Evolutionary conservation across 352 stramenopile genomes (phyloP), one percentile per base, ranked within the genome.

Genomic region (Phytophthora constricta): DNA sequence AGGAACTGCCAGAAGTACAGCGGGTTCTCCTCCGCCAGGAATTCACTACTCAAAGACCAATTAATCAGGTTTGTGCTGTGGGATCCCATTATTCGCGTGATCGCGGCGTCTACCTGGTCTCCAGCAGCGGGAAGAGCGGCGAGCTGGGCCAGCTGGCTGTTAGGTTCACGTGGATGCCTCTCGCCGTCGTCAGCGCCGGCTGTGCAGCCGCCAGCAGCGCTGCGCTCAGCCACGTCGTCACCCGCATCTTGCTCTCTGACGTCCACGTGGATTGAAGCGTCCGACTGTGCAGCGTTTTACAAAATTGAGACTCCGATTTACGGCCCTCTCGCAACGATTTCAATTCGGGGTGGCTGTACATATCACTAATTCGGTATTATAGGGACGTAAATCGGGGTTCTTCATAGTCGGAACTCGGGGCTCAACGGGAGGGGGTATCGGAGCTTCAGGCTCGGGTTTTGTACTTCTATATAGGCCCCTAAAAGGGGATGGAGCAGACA

Each of bases 1-100:
- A 93, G 50, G 50, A 87, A 95, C 68, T 81, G 68, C 84, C 85
- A 95, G 62, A 94, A 95, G 57, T 83, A 87, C 46, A 79, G 59
- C 17, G 85, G 84, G 52, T 92, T 91, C 55, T 93, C 86, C 42
- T 93, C 83, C 13, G 86, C 85, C 34, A 95, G 70, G 60, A 91
- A 95, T 53, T 93, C 87, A 67, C 86, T 93, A 23, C 13, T 46
- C 16, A 49, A 20, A 9, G 19, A 46, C 27, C 17, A 53, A 63
- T 37, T 58, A 47, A 39, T 27, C 34, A 65, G 37, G 33, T 62
- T 50, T 43, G 17, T 27, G 42, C 54, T 19, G 39, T 45, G 34
- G 2, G 25, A 13, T 14, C 54, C 16, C 2, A 23, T n/a, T n/a
- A n/a, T n/a, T 19, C 28, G 42, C 16, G 27, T 42, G 34, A 16